These are phyloP conservation scores for Neofusicoccum sp. DNA, from an alignment of 2,329 filamentous ascomycete genomes.

Conservation along the genomic window DNA sequence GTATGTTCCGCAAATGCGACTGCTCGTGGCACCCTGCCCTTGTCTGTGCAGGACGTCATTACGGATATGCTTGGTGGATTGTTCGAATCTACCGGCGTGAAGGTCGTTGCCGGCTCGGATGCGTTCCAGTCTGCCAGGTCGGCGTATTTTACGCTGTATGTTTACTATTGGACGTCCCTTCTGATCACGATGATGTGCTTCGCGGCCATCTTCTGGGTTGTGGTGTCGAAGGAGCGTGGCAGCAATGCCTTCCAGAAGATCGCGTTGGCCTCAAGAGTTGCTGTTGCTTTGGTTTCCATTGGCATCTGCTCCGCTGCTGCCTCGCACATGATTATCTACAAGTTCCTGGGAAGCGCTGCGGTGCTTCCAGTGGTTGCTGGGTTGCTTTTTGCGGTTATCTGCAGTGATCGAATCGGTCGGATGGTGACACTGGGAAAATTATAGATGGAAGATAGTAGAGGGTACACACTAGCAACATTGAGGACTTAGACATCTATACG, in stretches of 20 bases:
- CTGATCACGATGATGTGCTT: conserved; percentile 37
- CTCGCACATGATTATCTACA: neutral
- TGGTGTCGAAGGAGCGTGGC: neutral
- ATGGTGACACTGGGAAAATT: neutral
- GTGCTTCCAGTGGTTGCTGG: neutral
- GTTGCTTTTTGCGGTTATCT: neutral
- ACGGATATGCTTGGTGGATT: neutral
- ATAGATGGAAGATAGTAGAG: too few species aligned
- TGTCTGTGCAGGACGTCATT: neutral
- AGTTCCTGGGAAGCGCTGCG: neutral
- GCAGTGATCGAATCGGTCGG: neutral
- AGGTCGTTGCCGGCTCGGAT: neutral
- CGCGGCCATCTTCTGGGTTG: conserved; percentile 32
- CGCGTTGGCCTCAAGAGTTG: neutral
- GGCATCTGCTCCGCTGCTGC: neutral
- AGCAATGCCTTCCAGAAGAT: neutral
- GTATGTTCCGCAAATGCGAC: conserved; percentile 19
- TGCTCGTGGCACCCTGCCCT: neutral
- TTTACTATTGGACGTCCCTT: conserved; percentile 41
- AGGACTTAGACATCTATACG: too few species aligned
- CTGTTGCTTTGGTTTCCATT: neutral
- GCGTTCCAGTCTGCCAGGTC: neutral
- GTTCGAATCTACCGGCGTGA: neutral
- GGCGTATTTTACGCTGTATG: conserved; percentile 23
- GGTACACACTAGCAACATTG: too few species aligned